Evolutionary conservation across 176 grass and related monocot species (phyloP), one percentile per base, ranked within the genome.

Genomic region (Carex scoparia): DNA sequence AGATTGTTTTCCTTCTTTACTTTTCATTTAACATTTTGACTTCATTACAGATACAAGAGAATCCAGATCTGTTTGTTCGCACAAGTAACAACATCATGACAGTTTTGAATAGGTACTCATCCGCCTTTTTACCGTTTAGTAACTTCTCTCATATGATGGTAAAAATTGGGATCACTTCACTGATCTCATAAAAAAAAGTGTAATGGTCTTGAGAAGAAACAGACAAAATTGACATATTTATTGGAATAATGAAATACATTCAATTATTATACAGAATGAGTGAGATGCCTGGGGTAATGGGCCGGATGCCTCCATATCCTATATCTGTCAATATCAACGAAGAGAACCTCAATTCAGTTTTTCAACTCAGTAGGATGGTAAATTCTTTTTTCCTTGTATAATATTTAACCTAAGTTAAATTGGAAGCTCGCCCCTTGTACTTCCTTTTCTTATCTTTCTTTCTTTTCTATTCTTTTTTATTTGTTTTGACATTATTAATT

Each of bases 81-180:
- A 89, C 83, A 19, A 98, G 84, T 83, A 85, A 79, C 55, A 98
- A 98, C 84, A 92, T 98, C 61, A 80, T 84, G 88, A 62, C 85
- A 60, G 93, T 95, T 89, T 93, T 98, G 82, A 92, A 84, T 86
- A 93, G 95, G 95, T 98, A 92, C 48, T 11, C 16, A 19, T 32
- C 62, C 1, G 9, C 69, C 38, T 72, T 72, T 72, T 31, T 12
- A 76, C 11, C 19, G 1, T 53, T 14, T 76, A 7, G 1, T 56
- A 32, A 69, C 10, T 76, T 76, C 13, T 76, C 3, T 54, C 19
- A 31, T n/a, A 12, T 53, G 10, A 54, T 76, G 27, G 46, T 31
- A 76, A 11, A 54, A 53, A 13, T 76, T 76, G 71, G 71, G 46
- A 31, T 83, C 15, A 44, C 44, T 66, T 53, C 63, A 54, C 42